Conservation (phyloP, 257 asterid genomes). For the Gynochthodes officinalis region DNA sequence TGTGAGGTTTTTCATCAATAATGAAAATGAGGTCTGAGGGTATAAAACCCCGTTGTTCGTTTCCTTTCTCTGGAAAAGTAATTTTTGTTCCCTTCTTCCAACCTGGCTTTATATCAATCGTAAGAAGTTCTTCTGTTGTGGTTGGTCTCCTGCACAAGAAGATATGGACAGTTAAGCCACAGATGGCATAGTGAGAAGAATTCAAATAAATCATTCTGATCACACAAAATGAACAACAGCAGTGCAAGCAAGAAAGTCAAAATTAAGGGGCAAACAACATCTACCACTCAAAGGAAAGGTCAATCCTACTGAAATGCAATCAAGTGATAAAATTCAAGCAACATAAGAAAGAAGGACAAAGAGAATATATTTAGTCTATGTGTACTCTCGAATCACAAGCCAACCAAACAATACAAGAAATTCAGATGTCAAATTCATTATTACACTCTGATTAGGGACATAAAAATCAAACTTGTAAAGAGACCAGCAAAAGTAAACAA, state of each 20-base stretch:
- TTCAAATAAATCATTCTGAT: not conserved
- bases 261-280: not conserved
- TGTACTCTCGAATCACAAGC: not conserved
- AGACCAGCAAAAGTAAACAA: not conserved
- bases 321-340: not conserved
- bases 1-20: constrained; percentile 84
- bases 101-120: constrained; percentile 83
- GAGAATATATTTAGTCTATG: not conserved
- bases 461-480: not conserved
- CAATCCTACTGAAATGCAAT: not conserved
- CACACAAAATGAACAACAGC: not conserved
- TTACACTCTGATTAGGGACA: not conserved
- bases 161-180: constrained; percentile 1
- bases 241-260: not conserved
- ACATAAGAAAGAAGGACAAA: not conserved
- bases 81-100: constrained; percentile 97
- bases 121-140: constrained; percentile 64
- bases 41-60: constrained; percentile 68
- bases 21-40: constrained; percentile 84
- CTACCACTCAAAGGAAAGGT: not conserved
- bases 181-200: not conserved
- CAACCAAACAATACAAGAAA: not conserved
- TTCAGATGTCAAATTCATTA: not conserved
- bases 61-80: constrained; percentile 91
- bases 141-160: constrained; percentile 54